These are phyloP conservation scores for Neurospora sp. DNA, from an alignment of 495 filamentous ascomycete genomes.

Conservation along the genomic window DNA sequence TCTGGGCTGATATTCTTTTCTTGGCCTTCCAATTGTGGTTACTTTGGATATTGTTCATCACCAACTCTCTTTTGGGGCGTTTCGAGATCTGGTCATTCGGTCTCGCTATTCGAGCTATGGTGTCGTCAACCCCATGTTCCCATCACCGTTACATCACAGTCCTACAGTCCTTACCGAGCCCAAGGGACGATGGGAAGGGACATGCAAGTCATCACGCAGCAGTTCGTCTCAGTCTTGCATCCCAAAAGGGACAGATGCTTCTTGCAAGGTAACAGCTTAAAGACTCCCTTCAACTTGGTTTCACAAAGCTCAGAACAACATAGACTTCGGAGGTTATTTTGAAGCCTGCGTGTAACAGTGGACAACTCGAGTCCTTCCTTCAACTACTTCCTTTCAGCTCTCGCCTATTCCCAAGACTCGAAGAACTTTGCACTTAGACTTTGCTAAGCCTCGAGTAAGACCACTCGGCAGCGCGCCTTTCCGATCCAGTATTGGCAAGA, in stretches of 20 bases:
- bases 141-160: background rate
- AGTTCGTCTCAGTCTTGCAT: background rate
- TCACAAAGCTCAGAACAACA: background rate
- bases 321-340: background rate
- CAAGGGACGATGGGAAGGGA: background rate
- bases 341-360: background rate
- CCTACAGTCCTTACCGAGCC: background rate
- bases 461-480: background rate
- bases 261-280: background rate
- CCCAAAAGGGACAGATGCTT: background rate
- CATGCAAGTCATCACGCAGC: background rate
- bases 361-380: background rate
- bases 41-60: background rate
- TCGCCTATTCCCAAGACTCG: background rate
- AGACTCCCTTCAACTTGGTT: background rate
- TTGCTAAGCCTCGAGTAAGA: background rate
- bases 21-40: background rate
- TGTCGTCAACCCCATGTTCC: background rate
- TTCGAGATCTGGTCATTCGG: background rate
- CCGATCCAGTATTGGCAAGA: background rate
- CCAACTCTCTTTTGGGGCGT: background rate
- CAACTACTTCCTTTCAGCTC: background rate
- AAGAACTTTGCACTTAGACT: background rate
- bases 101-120: background rate
- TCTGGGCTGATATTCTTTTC: background rate